Base-by-base conservation (phyloP, 1,284 basidiomycete species). In the Termitomyces sp. region DNA sequence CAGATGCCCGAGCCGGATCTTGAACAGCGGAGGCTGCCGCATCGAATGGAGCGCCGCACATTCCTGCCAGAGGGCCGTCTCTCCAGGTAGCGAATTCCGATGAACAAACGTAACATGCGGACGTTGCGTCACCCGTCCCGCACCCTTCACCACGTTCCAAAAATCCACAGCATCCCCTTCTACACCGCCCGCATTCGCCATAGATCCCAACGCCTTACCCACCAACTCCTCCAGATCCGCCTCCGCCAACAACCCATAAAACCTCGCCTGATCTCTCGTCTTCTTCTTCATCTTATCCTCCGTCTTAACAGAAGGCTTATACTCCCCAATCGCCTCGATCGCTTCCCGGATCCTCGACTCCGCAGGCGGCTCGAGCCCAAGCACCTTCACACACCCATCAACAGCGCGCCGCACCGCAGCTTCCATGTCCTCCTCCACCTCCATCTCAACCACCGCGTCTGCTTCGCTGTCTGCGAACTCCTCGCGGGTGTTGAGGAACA, bases 101-200 rank as follows among this genome's bases (percentile, higher is more conserved):
- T 99, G 96, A 7, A 88, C 84, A 49, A 98, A 72, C 0, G 96
- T 98, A 50, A 97, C 75, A 67, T 99, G 96, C 1, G 95, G 93
- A 4, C 76, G 69, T 11, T 66, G 60, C 3, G 80, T 70, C 18
- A 96, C 65, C 11, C 92, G 75, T 3, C 73, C 64, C 0, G 68
- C 66, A 5, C 53, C 53, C 37, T 77, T 72, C 24, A 94, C 63
- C 6, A 62, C 50, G 0, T 68, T 60, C 77, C 84, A 88, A 55
- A 66, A 14, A 24, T 64, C 62, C 52, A 64, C 30, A 63, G 58
- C 34, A 63, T 60, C 41, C 78, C 61, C 26, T 59, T 63, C 48
- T 3, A 40, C 43, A 1, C 40, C 58, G 18, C 41, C 19, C 8
- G 47, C 56, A 30, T 60, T 55, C 16, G 47, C 46, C 16, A 56